Evolutionary conservation across 1,139 yeast genomes (phyloP).

Genomic region (Keqinozyma sinolaborantium): DNA sequence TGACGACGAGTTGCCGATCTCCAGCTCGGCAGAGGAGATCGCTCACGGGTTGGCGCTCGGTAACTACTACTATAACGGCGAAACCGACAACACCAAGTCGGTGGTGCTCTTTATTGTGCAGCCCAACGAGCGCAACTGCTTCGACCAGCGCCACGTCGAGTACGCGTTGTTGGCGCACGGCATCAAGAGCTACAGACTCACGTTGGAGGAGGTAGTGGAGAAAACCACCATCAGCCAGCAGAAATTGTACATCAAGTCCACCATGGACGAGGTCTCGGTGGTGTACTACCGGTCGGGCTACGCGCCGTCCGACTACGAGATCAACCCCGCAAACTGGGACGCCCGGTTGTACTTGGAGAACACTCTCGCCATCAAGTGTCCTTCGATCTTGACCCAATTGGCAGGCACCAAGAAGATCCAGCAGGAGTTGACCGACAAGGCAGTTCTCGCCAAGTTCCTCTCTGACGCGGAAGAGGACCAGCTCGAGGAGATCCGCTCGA

Average conservation of each 20-base stretch:
- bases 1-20: slow-evolving; percentile 56
- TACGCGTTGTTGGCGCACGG: slow-evolving; percentile 59
- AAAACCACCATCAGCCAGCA: slow-evolving; percentile 38
- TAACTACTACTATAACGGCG: slow-evolving; percentile 46
- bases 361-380: slow-evolving; percentile 83
- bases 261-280: slow-evolving; percentile 74
- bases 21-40: slow-evolving; percentile 57
- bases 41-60: slow-evolving; percentile 75
- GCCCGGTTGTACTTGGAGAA: slow-evolving; percentile 71
- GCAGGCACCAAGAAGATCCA: slow-evolving; percentile 93
- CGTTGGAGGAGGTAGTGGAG: slow-evolving; percentile 56
- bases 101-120: slow-evolving; percentile 81
- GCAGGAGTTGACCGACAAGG: slow-evolving; percentile 68
- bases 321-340: slow-evolving; percentile 60
- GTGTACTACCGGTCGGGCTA: slow-evolving; percentile 91
- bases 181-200: slow-evolving; percentile 60
- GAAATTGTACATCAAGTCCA: slow-evolving; percentile 47
- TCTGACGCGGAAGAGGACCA: slow-evolving; percentile 22
- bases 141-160: slow-evolving; percentile 87
- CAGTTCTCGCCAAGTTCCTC: slow-evolving; percentile 46
- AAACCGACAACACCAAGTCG: slow-evolving; percentile 25
- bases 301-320: slow-evolving; percentile 69
- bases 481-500: slow-evolving; percentile 38
- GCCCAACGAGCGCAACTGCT: slow-evolving; percentile 79
- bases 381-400: slow-evolving; percentile 81